A percentile compares a stretch with the other conserved stretches of the same genome.
These are phyloP conservation scores for Dillenia turbinata DNA, from an alignment of 164 flowering plant genomes.

Conservation along the genomic window DNA sequence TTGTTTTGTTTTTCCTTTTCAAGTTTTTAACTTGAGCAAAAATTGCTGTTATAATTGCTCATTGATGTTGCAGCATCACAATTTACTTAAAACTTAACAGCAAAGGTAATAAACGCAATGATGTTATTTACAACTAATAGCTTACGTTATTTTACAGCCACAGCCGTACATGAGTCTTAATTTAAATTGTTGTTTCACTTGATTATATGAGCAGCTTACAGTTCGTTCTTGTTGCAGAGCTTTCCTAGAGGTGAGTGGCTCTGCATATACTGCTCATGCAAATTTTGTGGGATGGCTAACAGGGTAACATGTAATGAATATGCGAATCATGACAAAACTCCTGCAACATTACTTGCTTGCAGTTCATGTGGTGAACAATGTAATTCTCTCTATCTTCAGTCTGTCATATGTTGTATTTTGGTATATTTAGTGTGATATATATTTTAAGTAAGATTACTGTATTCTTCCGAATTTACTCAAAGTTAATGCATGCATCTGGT, in stretches of 20 bases:
- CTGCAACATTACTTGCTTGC: conserved; percentile 28
- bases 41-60: too few relatives aligned
- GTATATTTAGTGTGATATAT: background rate
- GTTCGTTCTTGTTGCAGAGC: conserved; percentile 31
- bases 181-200: background rate
- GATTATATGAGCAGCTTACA: background rate
- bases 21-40: too few relatives aligned
- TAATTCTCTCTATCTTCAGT: background rate
- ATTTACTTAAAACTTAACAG: background rate
- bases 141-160: background rate
- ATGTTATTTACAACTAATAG: background rate
- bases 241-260: conserved; percentile 68
- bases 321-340: conserved; percentile 8
- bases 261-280: conserved; percentile 63
- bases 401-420: background rate
- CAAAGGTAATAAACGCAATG: background rate
- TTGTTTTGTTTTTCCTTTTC: too few relatives aligned
- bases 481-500: background rate
- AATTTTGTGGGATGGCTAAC: conserved; percentile 40
- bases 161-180: background rate
- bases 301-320: conserved; percentile 7
- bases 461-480: background rate
- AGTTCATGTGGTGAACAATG: conserved; percentile 45
- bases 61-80: too few relatives aligned
- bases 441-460: background rate